Conservation (phyloP, 2,329 filamentous ascomycete genomes). For the Trematosphaeria pertusa region DNA sequence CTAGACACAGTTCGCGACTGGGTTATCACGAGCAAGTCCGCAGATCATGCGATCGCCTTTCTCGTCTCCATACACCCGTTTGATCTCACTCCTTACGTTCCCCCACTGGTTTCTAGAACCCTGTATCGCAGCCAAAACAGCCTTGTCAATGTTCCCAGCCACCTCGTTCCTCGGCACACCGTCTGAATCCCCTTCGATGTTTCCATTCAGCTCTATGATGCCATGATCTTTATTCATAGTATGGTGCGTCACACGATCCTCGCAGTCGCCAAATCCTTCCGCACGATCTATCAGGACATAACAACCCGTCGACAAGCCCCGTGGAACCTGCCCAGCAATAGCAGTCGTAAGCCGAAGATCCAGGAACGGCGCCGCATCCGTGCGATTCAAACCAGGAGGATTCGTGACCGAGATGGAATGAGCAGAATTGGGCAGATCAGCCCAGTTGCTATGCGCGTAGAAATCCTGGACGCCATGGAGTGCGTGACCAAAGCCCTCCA, state of each 20-base stretch:
- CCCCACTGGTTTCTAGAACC: constrained; percentile 6
- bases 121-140: constrained; percentile 1
- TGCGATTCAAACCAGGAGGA: constrained; percentile 7
- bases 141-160: constrained; percentile 5
- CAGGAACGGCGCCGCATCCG: background rate
- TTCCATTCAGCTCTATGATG: constrained; percentile 6
- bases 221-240: constrained; percentile 11
- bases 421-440: constrained; percentile 5
- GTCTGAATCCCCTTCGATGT: background rate
- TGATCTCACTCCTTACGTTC: constrained; percentile 4
- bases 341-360: background rate
- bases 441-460: constrained; percentile 27
- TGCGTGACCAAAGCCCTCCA: constrained; percentile 26
- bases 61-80: constrained; percentile 2
- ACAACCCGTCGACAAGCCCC: constrained; percentile 3
- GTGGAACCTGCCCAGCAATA: constrained; percentile 1
- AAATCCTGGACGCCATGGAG: constrained; percentile 29
- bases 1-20: constrained; percentile 2
- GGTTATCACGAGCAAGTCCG: constrained; percentile 6
- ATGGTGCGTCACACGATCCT: constrained; percentile 5
- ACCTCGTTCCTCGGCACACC: constrained; percentile 7
- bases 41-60: constrained; percentile 10
- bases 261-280: constrained; percentile 1
- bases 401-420: constrained; percentile 4
- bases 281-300: constrained; percentile 5